Base-by-base conservation (phyloP, 108 stramenopile species). In the Nannochloropsis salina region DNA sequence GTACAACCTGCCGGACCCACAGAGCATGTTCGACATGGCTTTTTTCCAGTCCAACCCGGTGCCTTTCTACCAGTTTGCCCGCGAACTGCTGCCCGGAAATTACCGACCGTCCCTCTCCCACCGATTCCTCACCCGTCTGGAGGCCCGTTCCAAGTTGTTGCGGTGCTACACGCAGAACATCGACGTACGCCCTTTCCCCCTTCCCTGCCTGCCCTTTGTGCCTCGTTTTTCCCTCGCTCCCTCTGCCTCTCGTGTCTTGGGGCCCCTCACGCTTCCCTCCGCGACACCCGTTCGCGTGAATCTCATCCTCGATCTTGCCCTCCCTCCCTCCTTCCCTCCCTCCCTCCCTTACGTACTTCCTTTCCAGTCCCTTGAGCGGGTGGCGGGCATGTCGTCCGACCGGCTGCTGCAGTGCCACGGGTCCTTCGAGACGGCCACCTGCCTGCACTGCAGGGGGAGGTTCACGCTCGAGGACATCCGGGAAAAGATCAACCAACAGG, bases 41-140 rank as follows among this genome's bases (percentile, higher is more conserved):
- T 92, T 82, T 83, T 92, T 92, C 83, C 43, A 42, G 41, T 42
- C 47, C 20, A 88, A 91, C 45, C 91, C 91, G 5, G 44, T 43
- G 44, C 91, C 91, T 22, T 91, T 91, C 85, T 90, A 86, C 85
- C 80, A 86, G 47, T 85, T 91, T 41, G 91, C 91, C 47, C 88
- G 87, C 45, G 87, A 43, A 43, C 87, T 89, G 43, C 85, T 87
- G 9, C 88, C 88, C 2, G 88, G 88, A 20, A 87, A 85, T 41
- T 85, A 87, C 42, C 81, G 42, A 42, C 88, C 88, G 8, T 85
- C 84, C 21, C 42, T 15, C 22, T 87, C 87, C 10, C 88, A 89
- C 44, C 84, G 88, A 22, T 89, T 89, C 80, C 40, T 89, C 42
- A 88, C 84, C 43, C 47, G 44, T 44, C 84, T 89, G 87, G 87